Percentiles rank a stretch among this genome's conserved stretches.
These are phyloP conservation scores for Huiozyma sinensis DNA, from an alignment of 805 yeast species.

Conservation along the genomic window DNA sequence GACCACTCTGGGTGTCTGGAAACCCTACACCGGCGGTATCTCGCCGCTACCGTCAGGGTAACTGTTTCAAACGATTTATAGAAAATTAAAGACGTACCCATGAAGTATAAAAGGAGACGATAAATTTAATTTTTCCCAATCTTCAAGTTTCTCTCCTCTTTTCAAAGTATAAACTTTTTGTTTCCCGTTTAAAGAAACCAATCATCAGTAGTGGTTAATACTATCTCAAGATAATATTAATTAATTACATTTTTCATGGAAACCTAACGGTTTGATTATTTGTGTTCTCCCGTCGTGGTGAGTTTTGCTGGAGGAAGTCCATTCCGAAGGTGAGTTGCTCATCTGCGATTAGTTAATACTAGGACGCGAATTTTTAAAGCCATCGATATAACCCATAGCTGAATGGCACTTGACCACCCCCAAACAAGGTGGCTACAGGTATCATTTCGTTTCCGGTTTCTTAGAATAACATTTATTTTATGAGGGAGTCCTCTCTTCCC, in stretches of 20 bases:
- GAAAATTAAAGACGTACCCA: too few species aligned
- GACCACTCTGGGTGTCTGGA: too few species aligned
- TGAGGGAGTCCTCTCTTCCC: conserved; percentile 16
- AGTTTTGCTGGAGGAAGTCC: conserved; percentile 2
- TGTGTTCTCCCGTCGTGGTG: conserved; percentile 15
- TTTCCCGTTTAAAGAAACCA: conserved; percentile 17
- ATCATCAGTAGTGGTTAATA: conserved; percentile 35
- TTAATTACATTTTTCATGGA: conserved; percentile 25
- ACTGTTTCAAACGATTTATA: too few species aligned
- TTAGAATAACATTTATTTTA: conserved; percentile 26
- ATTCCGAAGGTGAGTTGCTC: conserved; percentile 1
- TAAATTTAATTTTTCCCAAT: too few species aligned
- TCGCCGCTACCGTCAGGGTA: too few species aligned
- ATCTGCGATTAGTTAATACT: conserved; percentile 27
- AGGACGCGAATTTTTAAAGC: conserved; percentile 22
- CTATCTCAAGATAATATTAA: conserved; percentile 34
- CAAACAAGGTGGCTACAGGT: conserved; percentile 30
- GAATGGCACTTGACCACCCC: conserved; percentile 29
- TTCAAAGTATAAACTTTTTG: conserved; percentile 2
- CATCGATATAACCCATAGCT: conserved; percentile 30
- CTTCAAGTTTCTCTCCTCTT: too few species aligned
- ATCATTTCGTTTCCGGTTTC: conserved; percentile 34
- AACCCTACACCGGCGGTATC: too few species aligned
- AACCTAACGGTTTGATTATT: conserved; percentile 26
- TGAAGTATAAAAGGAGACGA: too few species aligned